phyloP scores from a whole-genome alignment of 2,329 filamentous ascomycete genomes.

The Epichloe gansuensis region DNA sequence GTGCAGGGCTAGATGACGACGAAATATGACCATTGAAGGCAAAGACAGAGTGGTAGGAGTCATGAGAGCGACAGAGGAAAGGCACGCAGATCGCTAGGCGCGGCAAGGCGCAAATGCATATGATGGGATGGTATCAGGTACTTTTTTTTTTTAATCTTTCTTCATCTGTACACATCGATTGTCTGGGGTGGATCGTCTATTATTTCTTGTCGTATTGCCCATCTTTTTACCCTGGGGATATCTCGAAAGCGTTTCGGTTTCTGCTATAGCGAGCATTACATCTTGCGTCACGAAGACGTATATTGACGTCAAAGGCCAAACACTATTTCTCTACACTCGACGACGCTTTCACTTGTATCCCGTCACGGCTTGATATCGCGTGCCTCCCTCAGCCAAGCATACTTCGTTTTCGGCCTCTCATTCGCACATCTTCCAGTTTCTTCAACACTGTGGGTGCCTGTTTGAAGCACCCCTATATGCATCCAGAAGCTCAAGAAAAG shows the following conservation, averaged over 20 bases:
- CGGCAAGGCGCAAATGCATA: background rate
- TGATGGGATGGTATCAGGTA: background rate
- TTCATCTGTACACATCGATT: no score
- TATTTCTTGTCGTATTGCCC: background rate
- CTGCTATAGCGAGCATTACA: constrained; percentile 6
- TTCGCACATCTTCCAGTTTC: constrained; percentile 79
- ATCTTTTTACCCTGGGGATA: background rate
- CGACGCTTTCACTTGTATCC: no score
- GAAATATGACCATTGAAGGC: background rate
- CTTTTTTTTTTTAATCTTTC: background rate
- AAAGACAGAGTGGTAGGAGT: background rate
- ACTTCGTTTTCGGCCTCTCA: constrained; percentile 90
- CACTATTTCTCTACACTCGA: background rate
- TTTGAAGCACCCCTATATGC: constrained; percentile 68
- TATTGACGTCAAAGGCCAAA: background rate
- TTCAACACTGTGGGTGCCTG: constrained; percentile 63
- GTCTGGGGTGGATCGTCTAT: no score
- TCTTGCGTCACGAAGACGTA: background rate
- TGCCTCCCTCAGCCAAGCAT: constrained; percentile 63
- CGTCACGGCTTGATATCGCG: no score
- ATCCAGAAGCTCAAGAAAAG: constrained; percentile 62
- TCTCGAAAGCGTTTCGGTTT: background rate
- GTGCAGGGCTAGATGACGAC: background rate
- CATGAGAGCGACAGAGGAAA: background rate
- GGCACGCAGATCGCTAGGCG: background rate